A percentile compares a stretch with the other conserved stretches of the same genome.
phyloP scores from a whole-genome alignment of 1,284 basidiomycete species.

The Sporisorium reilianum region DNA sequence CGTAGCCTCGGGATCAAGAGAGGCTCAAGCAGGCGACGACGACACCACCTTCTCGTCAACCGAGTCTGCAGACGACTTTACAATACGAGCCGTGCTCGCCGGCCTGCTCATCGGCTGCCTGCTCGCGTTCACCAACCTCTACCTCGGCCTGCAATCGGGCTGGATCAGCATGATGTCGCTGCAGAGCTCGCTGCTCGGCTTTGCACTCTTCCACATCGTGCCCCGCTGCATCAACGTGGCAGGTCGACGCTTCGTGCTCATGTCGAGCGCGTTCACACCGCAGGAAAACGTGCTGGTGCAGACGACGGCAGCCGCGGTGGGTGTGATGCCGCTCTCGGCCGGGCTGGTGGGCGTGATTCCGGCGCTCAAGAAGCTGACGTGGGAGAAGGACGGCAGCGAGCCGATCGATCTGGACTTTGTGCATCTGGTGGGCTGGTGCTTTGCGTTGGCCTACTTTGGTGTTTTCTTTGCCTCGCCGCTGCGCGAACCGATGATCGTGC shows the following conservation, averaged over 20 bases:
- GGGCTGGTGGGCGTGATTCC: slow-evolving; percentile 93
- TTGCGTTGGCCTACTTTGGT: slow-evolving; percentile 71
- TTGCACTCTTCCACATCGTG: slow-evolving; percentile 80
- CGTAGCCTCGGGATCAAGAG: slow-evolving; percentile 7
- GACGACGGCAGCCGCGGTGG: slow-evolving; percentile 87
- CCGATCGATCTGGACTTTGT: slow-evolving; percentile 74
- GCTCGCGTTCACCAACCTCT: slow-evolving; percentile 81
- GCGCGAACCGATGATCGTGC: slow-evolving; percentile 92
- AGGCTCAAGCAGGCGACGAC: neutral
- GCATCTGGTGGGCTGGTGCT: slow-evolving; percentile 44
- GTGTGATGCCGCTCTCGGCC: slow-evolving; percentile 87
- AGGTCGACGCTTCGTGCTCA: slow-evolving; percentile 27
- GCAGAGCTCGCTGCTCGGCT: slow-evolving; percentile 91
- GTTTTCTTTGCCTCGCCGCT: slow-evolving; percentile 94
- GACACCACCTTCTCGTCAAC: neutral
- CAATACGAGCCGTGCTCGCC: slow-evolving; percentile 72
- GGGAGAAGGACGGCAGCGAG: slow-evolving; percentile 79
- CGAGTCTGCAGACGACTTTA: slow-evolving; percentile 20
- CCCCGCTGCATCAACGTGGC: slow-evolving; percentile 53
- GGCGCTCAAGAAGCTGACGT: slow-evolving; percentile 82
- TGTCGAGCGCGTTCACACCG: slow-evolving; percentile 76
- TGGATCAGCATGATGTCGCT: slow-evolving; percentile 92
- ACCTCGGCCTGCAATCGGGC: slow-evolving; percentile 81
- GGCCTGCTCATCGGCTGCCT: slow-evolving; percentile 80
- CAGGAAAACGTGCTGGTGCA: slow-evolving; percentile 92